Conservation (phyloP, 2,329 filamentous ascomycete species). For the Talaromyces funiculosus region DNA sequence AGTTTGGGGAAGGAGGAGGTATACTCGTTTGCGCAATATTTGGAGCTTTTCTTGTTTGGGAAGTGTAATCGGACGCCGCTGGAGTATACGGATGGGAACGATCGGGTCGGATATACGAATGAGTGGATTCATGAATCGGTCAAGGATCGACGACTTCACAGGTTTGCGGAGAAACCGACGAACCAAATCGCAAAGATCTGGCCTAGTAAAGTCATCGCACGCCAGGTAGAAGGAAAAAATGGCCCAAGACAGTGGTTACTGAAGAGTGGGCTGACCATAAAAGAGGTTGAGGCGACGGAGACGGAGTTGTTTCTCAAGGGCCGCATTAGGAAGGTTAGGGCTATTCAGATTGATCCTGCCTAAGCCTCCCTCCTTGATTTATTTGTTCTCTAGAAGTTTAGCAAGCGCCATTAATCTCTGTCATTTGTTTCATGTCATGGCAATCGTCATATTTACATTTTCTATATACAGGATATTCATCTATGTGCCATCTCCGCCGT, state of each 20-base stretch:
- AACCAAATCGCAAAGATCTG: conserved; percentile 31
- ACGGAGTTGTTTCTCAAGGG: conserved; percentile 14
- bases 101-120: conserved; percentile 8
- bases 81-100: conserved; percentile 14
- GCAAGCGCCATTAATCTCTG: neutral
- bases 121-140: conserved; percentile 15
- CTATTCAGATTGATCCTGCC: conserved; percentile 14
- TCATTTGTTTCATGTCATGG: neutral
- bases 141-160: conserved; percentile 2
- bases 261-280: conserved; percentile 5
- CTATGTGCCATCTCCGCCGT: neutral
- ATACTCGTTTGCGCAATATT: conserved; percentile 6
- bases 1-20: conserved; percentile 11
- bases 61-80: conserved; percentile 15
- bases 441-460: neutral
- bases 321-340: conserved; percentile 12
- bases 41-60: conserved; percentile 14
- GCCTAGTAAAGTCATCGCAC: conserved; percentile 9
- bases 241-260: conserved; percentile 3
- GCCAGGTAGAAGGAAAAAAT: neutral
- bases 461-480: conserved; percentile 9
- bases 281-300: conserved; percentile 4
- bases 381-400: neutral
- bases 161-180: neutral
- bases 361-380: neutral